Base-by-base conservation (phyloP, 805 yeast species). In the Cephaloascus albidus region DNA sequence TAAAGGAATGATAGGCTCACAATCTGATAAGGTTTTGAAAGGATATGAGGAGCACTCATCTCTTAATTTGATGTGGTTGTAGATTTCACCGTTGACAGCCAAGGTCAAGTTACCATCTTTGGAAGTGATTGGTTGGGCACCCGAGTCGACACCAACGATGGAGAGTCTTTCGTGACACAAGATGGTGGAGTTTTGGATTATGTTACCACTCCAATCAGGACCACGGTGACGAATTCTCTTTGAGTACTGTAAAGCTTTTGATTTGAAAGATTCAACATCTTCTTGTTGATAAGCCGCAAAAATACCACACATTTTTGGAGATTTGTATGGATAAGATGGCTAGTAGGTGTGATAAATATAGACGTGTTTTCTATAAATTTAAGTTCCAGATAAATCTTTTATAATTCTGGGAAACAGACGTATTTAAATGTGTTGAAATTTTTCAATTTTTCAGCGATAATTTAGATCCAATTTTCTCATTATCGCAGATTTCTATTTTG, bases 161-260 rank as follows among this genome's bases (percentile, higher is more conserved):
- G 97, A 94, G 60, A 93, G 74, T 72, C 98, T 85, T 72, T 93
- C 98, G 61, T 93, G 98, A 52, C 85, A 81, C 50, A 93, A 65
- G 49, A 93, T 81, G 36, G 97, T 86, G 48, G 70, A 61, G 80
- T 85, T 85, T 58, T 80, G 78, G 48, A 75, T 67, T 48, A 74
- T 60, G 78, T 87, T 88, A 56, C 98, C 98, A 31, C 88, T 75
- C 99, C 99, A 93, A 67, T 93, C 99, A 50, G 99, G 99, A 56
- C 99, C 99, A 67, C 99, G 82, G 67, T 93, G 99, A 70, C 99
- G 81, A 61, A 90, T 83, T 66, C 89, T 78, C 65, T 87, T 90
- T 45, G 97, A 75, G 60, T 86, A 74, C 61, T 86, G 94, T 45
- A 93, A 72, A 35, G 97, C 97, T 58, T 81, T 81, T 46, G 81